Base-by-base conservation (phyloP, 106 monocot genomes). In the Allium sativum region DNA sequence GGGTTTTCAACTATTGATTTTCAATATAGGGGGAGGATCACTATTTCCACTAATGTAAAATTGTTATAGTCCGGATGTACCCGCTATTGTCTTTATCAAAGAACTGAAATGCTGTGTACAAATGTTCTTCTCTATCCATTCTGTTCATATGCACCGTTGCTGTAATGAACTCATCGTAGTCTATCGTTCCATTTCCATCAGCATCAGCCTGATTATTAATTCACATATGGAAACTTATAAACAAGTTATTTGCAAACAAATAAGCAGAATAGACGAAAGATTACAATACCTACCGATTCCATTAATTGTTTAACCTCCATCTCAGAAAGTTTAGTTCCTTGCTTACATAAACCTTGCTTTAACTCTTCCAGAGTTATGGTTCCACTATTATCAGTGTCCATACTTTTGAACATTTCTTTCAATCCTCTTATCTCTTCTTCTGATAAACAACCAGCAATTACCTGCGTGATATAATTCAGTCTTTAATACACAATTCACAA, bases 401-500 rank as follows among this genome's bases (percentile, higher is more conserved):
- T 84, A 64, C 42, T 56, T 61, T 79, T 79, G 72, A 84, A 84
- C 84, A 84, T 84, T 60, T 84, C 79, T 73, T 84, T 84, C 59
- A 84, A 53, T 4, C 88, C 82, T 31, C 45, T 67, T 43, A 88
- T 88, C 55, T 88, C 83, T 77, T 88, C 79, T 50, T 88, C 88
- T 46, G 88, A 88, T 43, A 88, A 70, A 43, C 83, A 88, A 15
- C 80, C 83, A 10, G 88, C 88, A 58, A 88, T 83, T 14, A 88
- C 83, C 85, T 85, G 50, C 52, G 61, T 12, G 52, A 18, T 10
- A 8, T 11, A 18, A 7, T 44, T 61, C n/a, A 61, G 41, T 7
- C 10, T 18, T 9, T 7, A 43, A 59, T 59, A 15, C 43, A 14
- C 2, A 31, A 31, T 31, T 31, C 31, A 31, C 31, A 31, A 31